Percentiles rank a stretch among this genome's conserved stretches.
phyloP scores from a whole-genome alignment of 495 filamentous ascomycete genomes.

The Penicillium macrosclerotiorum region DNA sequence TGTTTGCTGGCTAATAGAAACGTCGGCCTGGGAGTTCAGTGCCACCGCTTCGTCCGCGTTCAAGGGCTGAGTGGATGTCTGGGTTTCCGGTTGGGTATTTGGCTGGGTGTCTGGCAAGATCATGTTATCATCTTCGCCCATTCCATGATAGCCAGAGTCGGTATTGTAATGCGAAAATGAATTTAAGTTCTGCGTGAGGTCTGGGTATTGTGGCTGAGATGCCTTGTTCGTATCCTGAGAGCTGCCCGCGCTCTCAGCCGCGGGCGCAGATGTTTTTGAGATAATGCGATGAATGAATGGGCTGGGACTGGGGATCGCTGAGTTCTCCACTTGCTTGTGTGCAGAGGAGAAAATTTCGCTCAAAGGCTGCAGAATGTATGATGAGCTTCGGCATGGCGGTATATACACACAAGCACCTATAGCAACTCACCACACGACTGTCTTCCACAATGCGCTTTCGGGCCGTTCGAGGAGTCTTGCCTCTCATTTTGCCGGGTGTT shows the following conservation, averaged over 20 bases:
- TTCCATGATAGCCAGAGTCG: slow-evolving; percentile 85
- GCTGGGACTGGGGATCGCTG: slow-evolving; percentile 23
- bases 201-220: slow-evolving; percentile 33
- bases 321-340: slow-evolving; percentile 39
- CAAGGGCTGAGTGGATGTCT: slow-evolving; percentile 35
- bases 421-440: slow-evolving; percentile 58
- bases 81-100: slow-evolving; percentile 33
- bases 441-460: slow-evolving; percentile 67
- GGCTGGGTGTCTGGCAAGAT: slow-evolving; percentile 32
- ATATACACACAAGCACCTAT: slow-evolving; percentile 21
- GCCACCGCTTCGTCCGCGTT: slow-evolving; percentile 35
- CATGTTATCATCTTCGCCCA: slow-evolving; percentile 51
- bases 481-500: slow-evolving; percentile 89
- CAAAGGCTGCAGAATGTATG: slow-evolving; percentile 58
- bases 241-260: slow-evolving; percentile 15
- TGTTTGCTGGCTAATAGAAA: slow-evolving; percentile 46
- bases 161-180: slow-evolving; percentile 44
- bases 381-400: slow-evolving; percentile 15
- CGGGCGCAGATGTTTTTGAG: slow-evolving; percentile 26
- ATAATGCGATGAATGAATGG: slow-evolving; percentile 36
- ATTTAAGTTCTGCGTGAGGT: slow-evolving; percentile 37
- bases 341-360: slow-evolving; percentile 76
- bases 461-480: slow-evolving; percentile 84
- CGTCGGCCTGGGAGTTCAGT: slow-evolving; percentile 22
- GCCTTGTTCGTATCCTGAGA: slow-evolving; percentile 18